A percentile compares a stretch with the other conserved stretches of the same genome.
These are phyloP conservation scores for Besnoitia besnoiti DNA, from an alignment of 169 alveolate genomes.

Conservation along the genomic window DNA sequence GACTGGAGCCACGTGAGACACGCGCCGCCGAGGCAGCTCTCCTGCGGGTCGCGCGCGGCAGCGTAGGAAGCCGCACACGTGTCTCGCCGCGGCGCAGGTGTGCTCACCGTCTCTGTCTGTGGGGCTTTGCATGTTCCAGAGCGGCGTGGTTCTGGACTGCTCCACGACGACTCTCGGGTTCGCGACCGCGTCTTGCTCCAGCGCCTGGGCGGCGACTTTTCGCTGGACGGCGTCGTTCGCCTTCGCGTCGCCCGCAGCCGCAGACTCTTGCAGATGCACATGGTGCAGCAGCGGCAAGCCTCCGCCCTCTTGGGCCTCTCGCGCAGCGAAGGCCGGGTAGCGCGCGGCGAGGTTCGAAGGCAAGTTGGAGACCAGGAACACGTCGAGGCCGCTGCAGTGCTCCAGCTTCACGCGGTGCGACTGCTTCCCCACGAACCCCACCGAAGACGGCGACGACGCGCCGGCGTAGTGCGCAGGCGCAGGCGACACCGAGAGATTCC, in stretches of 20 bases:
- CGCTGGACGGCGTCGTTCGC: background rate
- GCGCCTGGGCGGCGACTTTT: too few relatives aligned
- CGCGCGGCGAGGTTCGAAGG: conserved; percentile 47
- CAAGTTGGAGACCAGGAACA: conserved; percentile 55
- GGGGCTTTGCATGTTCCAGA: conserved; percentile 35
- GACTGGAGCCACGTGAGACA: too few relatives aligned
- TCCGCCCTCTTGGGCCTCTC: conserved; percentile 23
- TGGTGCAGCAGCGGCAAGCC: conserved; percentile 60
- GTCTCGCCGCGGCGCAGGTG: too few relatives aligned
- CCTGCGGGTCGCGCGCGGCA: too few relatives aligned
- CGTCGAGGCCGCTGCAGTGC: conserved; percentile 51
- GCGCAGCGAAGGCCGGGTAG: conserved; percentile 36
- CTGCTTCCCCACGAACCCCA: conserved; percentile 47
- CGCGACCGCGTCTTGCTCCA: conserved; percentile 16
- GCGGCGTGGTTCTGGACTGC: conserved; percentile 46
- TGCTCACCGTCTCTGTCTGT: background rate
- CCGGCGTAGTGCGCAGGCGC: too few relatives aligned
- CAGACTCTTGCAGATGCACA: conserved; percentile 24
- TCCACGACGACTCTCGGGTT: conserved; percentile 64
- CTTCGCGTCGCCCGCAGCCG: background rate
- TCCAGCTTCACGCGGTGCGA: conserved; percentile 39
- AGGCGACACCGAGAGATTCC: too few relatives aligned
- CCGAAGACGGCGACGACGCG: background rate
- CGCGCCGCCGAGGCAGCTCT: too few relatives aligned
- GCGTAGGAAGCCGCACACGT: too few relatives aligned